Evolutionary conservation across 257 asterid genomes (phyloP), one percentile per base, ranked within the genome.

Genomic region (Pogostemon cablin): DNA sequence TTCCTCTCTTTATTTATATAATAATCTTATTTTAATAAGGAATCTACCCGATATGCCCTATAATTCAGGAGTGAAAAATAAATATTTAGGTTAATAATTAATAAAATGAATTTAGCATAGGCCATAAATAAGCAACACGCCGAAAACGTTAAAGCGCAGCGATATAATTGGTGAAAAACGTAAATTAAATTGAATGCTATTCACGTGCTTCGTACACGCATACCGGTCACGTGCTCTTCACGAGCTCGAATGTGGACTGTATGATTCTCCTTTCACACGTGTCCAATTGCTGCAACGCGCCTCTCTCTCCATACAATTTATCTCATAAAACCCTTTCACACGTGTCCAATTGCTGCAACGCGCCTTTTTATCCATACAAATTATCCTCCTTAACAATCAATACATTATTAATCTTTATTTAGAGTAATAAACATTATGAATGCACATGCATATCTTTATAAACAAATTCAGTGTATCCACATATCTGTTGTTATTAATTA

Each of bases 201-300:
- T 80, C 82, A 80, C 75, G 78, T 80, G 81, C 60, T 69, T 39
- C 74, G 32, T 9, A 32, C 76, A 62, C 61, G 50, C 59, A 11
- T 58, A 75, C 41, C 54, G 64, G 75, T 79, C 81, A 80, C 81
- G 79, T 77, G 79, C 55, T 1, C 4, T 15, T 80, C 84, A 68
- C 71, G 69, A 25, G 72, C 78, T 3, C 68, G 53, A 43, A 72
- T 71, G 77, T 57, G 76, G 72, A 72, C 63, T 58, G 68, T 68
- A 75, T 79, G 78, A 66, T 10, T 35, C 42, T 65, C 68, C 3
- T 9, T 7, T 6, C 42, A 75, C 82, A 76, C 81, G 81, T 68
- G 81, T 20, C 78, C 9, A 10, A 2, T 59, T 37, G 2, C 1
- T 2, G n/a, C 57, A 3, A 72, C 72, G 65, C 65, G 60, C 46